Evolutionary conservation across 805 yeast genomes (phyloP).

Genomic region (Cyberlindnera maclurae): DNA sequence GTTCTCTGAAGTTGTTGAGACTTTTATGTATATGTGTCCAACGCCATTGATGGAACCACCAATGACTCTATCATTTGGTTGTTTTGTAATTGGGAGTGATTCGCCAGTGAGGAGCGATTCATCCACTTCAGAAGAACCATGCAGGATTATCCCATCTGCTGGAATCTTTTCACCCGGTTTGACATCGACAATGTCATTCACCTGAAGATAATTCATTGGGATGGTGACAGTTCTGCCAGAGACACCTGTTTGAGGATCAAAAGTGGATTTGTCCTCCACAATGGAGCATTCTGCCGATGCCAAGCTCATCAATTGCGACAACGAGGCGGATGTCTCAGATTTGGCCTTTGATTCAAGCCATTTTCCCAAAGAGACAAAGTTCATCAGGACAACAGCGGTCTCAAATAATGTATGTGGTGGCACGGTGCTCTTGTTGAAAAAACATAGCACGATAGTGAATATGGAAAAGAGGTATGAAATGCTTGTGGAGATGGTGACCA

Average conservation of each 20-base stretch:
- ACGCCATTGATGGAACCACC: slow-evolving; percentile 91
- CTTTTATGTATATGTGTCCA: slow-evolving; percentile 61
- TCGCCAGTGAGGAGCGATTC: slow-evolving; percentile 94
- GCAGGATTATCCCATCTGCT: slow-evolving; percentile 78
- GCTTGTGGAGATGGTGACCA: slow-evolving; percentile 76
- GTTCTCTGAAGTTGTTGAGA: slow-evolving; percentile 67
- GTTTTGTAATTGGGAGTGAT: slow-evolving; percentile 65
- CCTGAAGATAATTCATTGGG: slow-evolving; percentile 72
- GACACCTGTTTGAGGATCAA: slow-evolving; percentile 14
- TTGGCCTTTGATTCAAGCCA: slow-evolving; percentile 88
- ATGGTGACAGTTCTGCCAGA: slow-evolving; percentile 37
- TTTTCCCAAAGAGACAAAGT: slow-evolving; percentile 85
- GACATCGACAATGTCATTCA: slow-evolving; percentile 67
- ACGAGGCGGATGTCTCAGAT: slow-evolving; percentile 86
- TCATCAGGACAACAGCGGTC: slow-evolving; percentile 76
- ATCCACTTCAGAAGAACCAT: slow-evolving; percentile 78
- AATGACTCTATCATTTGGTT: slow-evolving; percentile 53
- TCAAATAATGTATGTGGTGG: slow-evolving; percentile 77
- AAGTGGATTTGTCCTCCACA: slow-evolving; percentile 33
- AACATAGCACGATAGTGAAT: slow-evolving; percentile 46
- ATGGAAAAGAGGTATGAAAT: slow-evolving; percentile 74
- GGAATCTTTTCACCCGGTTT: slow-evolving; percentile 87
- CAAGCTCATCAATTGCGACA: slow-evolving; percentile 71
- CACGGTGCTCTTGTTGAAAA: slow-evolving; percentile 32
- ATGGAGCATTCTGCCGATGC: slow-evolving; percentile 74